Base-by-base conservation (phyloP, 176 grass and related monocot genomes). In the Miscanthus lutarioriparius region DNA sequence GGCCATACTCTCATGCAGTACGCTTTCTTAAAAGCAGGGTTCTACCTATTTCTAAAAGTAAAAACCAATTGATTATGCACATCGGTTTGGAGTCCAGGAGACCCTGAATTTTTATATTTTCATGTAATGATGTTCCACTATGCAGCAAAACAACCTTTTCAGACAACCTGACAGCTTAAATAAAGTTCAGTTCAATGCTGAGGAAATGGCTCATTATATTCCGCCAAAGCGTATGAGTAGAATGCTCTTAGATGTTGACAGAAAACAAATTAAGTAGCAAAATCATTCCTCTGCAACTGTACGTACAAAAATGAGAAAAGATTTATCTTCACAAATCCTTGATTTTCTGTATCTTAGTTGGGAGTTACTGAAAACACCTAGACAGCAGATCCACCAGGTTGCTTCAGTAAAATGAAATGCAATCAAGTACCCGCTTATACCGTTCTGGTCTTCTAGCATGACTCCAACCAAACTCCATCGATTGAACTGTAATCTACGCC, bases 141-240 rank as follows among this genome's bases (percentile, higher is more conserved):
- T 40, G 35, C 17, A 76, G 61, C 67, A 44, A 16, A 83, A 58
- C 10, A 36, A 38, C 59, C 77, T 30, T 53, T 51, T 65, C 4
- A 79, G 82, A 27, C 70, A 37, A 39, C 41, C 19, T 11, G 81
- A 70, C 61, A 70, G 32, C 23, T 68, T 80, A 38, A 9, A 59
- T 16, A 85, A 74, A 33, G 41, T 41, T 85, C 40, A 32, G 63
- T 67, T 59, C 28, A 71, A 51, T 88, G 43, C 41, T 17, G 27
- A 77, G 79, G 74, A 40, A 89, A 59, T 35, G 51, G 56, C 59
- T 86, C 20, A 38, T 53, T 67, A 47, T 47, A 30, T 30, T 65
- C 45, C 28, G 28, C 17, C 11, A 39, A 49, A 36, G 26, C 7
- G 39, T 27, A 75, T 40, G 79, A 28, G 38, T 66, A 54, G 56